phyloP scores from a whole-genome alignment of 2,329 filamentous ascomycete species.

The Botrytis aclada region DNA sequence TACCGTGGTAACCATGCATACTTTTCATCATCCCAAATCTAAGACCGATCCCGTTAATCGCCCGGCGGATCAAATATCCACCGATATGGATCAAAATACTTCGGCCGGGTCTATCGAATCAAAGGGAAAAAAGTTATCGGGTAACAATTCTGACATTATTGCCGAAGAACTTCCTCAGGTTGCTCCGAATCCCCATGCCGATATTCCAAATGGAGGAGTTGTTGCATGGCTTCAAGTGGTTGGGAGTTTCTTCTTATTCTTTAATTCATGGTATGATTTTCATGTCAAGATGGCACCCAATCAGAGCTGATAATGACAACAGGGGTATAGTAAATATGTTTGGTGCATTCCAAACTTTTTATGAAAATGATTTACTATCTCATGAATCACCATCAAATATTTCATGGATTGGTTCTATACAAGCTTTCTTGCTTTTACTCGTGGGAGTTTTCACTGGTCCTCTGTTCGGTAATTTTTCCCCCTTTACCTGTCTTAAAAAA shows the following conservation, averaged over 20 bases:
- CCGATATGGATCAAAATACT: background rate
- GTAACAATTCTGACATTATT: background rate
- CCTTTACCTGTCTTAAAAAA: background rate
- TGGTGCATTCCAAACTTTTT: constrained; percentile 55
- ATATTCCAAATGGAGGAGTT: constrained; percentile 46
- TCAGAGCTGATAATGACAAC: background rate
- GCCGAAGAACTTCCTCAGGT: constrained; percentile 1
- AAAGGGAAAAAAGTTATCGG: background rate
- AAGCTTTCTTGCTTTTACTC: constrained; percentile 46
- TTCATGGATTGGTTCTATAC: constrained; percentile 48
- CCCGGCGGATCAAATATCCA: background rate
- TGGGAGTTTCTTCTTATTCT: constrained; percentile 50
- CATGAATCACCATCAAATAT: constrained; percentile 42
- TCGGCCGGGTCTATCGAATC: background rate
- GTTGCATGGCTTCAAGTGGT: constrained; percentile 54
- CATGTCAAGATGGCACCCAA: background rate
- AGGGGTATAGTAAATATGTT: constrained; percentile 47
- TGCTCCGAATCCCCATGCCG: background rate
- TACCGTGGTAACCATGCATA: background rate
- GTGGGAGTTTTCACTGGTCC: constrained; percentile 45
- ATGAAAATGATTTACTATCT: constrained; percentile 42
- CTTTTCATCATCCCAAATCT: background rate
- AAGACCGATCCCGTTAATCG: background rate
- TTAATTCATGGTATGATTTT: constrained; percentile 48
- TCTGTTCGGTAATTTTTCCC: constrained; percentile 26